Base-by-base conservation (phyloP, 495 filamentous ascomycete species). In the Hypoxylon trugodes region DNA sequence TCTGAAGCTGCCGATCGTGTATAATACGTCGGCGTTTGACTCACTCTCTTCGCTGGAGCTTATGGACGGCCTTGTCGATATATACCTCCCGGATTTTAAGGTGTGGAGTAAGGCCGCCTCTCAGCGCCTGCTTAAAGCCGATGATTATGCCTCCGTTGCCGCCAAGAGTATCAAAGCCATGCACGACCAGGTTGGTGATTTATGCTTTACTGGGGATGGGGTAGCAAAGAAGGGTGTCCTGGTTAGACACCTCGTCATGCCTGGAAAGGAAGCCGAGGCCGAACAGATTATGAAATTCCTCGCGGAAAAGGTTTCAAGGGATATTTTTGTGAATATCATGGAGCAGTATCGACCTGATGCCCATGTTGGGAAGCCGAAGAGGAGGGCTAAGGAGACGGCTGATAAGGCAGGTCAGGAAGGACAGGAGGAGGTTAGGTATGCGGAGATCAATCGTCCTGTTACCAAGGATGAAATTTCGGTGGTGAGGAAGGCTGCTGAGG, bases 1-100 rank as follows among this genome's bases (percentile, higher is more conserved):
- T 1, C 76, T 92, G 15, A 76, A 71, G 2, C 49, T 92, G 13
- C 90, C 90, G 3, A 86, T 92, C 54, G 77, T 93, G 28, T 92
- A 93, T 77, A 93, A 92, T 60, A 91, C 89, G 0, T 90, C 87
- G 0, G 84, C 85, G 4, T 92, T 88, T 62, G 90, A 92, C 73
- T 89, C 85, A 1, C 72, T 90, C 2, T 86, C 82, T 0, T 90
- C 86, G 0, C 70, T 93, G 0, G 70, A 84, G 30, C 76, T 93
- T 2, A 76, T 93, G 37, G 86, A 92, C 62, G 90, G 90, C 0
- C 77, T 92, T 7, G 84, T 93, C 0, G 89, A 93, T 69, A 90
- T 93, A 36, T 92, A 92, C 69, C 77, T 92, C 6, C 85, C 89
- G 0, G 89, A 92, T 61, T 91, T 93, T 78, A 92, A 93, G 65